Percentiles rank a stretch among this genome's conserved stretches.
phyloP scores from a whole-genome alignment of 2,329 filamentous ascomycete species.

The Fusarium austroafricanum region DNA sequence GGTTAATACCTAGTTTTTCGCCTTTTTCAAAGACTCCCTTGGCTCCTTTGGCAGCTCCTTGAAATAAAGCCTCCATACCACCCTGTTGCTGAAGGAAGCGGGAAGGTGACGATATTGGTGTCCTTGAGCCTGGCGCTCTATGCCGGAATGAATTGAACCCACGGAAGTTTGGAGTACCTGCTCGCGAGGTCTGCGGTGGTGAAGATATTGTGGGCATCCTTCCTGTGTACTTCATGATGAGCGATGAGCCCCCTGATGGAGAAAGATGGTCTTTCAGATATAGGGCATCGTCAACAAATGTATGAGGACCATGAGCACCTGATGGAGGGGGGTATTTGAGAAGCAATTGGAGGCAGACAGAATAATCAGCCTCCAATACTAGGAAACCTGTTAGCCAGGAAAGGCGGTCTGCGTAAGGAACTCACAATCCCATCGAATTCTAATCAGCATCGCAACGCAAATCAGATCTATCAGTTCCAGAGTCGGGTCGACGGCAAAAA shows the following conservation, averaged over 20 bases:
- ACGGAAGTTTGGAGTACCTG: conserved; percentile 52
- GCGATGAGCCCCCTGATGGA: conserved; percentile 68
- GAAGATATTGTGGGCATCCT: conserved; percentile 57
- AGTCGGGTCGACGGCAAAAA: conserved; percentile 87
- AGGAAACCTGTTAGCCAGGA: conserved; percentile 41
- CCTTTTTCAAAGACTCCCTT: conserved; percentile 78
- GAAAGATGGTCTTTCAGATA: conserved; percentile 76
- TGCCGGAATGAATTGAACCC: conserved; percentile 53
- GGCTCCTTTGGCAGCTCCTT: conserved; percentile 81
- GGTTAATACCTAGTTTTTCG: conserved; percentile 82
- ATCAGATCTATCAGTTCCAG: conserved; percentile 87
- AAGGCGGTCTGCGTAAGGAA: conserved; percentile 7
- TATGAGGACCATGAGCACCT: conserved; percentile 73
- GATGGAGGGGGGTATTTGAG: conserved; percentile 82
- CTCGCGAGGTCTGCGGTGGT: conserved; percentile 41
- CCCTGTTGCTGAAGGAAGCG: conserved; percentile 68
- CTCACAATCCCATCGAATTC: conserved; percentile 90
- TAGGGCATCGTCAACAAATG: conserved; percentile 87
- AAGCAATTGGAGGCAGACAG: conserved; percentile 81
- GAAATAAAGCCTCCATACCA: conserved; percentile 76
- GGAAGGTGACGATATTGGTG: conserved; percentile 60
- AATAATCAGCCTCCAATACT: conserved; percentile 91
- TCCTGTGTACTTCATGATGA: conserved; percentile 79
- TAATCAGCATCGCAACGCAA: conserved; percentile 93
- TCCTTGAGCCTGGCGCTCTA: conserved; percentile 55